A percentile compares a stretch with the other conserved stretches of the same genome.
phyloP scores from a whole-genome alignment of 148 eudicot genomes.

The Vaccinium darrowii region DNA sequence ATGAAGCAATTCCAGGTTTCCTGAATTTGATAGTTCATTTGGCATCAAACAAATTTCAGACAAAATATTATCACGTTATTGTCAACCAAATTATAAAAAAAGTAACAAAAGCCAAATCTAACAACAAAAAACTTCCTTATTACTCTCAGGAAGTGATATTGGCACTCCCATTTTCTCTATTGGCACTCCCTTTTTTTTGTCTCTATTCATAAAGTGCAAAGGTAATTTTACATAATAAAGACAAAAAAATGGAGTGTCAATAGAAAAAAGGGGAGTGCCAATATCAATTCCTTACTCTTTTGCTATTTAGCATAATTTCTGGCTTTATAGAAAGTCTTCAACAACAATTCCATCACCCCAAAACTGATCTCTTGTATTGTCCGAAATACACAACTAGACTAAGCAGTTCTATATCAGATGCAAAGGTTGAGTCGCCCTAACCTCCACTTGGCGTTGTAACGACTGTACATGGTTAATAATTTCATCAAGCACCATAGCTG shows the following conservation, averaged over 20 bases:
- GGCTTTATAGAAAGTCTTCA: neutral
- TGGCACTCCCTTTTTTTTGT: too few relatives aligned
- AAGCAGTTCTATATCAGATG: conserved; percentile 6
- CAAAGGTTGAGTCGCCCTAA: conserved; percentile 21
- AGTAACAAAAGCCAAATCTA: neutral
- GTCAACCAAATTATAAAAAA: neutral
- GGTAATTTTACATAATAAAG: too few relatives aligned
- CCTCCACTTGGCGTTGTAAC: conserved; percentile 98
- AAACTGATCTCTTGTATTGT: neutral
- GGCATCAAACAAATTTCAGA: neutral
- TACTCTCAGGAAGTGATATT: neutral
- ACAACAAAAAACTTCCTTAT: neutral
- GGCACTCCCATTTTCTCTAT: too few relatives aligned
- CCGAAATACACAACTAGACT: neutral
- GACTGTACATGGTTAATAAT: conserved; percentile 95
- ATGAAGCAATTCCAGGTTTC: neutral
- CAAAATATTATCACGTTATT: neutral
- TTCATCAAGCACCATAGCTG: conserved; percentile 93
- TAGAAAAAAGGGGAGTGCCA: too few relatives aligned
- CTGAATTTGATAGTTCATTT: neutral
- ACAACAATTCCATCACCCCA: neutral
- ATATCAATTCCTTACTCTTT: neutral
- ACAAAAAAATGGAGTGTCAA: too few relatives aligned
- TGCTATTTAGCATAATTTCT: neutral
- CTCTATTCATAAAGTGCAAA: too few relatives aligned